Conservation (phyloP, 2,329 filamentous ascomycete species). For the Colletotrichum costaricense region DNA sequence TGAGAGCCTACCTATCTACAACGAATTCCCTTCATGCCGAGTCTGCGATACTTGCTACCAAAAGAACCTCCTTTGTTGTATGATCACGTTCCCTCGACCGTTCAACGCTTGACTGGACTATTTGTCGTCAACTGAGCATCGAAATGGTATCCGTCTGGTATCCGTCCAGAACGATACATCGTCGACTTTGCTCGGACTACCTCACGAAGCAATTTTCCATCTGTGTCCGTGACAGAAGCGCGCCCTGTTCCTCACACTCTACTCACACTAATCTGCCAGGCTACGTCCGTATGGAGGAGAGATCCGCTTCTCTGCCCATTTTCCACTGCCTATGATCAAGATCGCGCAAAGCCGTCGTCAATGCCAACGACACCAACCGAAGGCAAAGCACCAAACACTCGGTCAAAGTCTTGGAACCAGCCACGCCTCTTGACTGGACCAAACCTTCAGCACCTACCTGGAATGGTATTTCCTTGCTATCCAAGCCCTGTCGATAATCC, state of each 20-base stretch:
- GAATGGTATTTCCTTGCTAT: not conserved
- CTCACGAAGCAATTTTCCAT: not conserved
- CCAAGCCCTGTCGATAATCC: not conserved
- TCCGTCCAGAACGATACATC: not conserved
- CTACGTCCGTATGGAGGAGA: not conserved
- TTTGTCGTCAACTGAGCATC: not conserved
- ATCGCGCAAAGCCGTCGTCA: not conserved
- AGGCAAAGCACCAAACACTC: slow-evolving; percentile 1
- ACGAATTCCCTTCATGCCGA: not conserved
- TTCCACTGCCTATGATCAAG: not conserved
- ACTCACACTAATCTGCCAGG: not conserved
- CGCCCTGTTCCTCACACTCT: not conserved
- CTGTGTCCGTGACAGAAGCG: not conserved
- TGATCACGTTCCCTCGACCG: too few relatives aligned
- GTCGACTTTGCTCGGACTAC: not conserved
- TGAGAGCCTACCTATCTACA: not conserved
- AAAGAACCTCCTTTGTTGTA: not conserved
- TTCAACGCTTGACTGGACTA: not conserved
- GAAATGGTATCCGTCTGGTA: not conserved
- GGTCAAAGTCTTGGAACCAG: slow-evolving; percentile 5
- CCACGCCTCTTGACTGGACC: slow-evolving; percentile 9
- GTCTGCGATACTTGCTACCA: not conserved
- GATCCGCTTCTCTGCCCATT: not conserved
- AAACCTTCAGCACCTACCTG: not conserved
- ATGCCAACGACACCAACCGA: not conserved